phyloP scores from a whole-genome alignment of 1,284 basidiomycete species.

The Cystobasidiaceae sp. region DNA sequence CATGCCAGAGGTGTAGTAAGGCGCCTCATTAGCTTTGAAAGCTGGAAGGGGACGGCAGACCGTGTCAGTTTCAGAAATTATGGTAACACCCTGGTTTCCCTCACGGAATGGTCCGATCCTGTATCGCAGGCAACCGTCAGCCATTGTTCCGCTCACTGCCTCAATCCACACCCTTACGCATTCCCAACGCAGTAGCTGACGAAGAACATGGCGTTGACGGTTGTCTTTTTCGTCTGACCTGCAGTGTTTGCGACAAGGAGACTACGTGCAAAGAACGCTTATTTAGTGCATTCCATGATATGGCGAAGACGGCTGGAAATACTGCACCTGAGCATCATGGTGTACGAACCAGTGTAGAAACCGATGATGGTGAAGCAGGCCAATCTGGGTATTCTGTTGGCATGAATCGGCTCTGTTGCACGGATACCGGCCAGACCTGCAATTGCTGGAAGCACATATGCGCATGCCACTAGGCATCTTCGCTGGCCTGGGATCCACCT shows the following conservation, averaged over 20 bases:
- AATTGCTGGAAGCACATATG: not conserved
- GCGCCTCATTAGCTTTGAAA: not conserved
- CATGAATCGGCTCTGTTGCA: not conserved
- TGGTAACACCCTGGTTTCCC: not conserved
- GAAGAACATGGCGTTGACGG: conserved; percentile 23
- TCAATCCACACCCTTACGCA: not conserved
- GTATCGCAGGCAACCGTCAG: not conserved
- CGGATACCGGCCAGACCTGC: not conserved
- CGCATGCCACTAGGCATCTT: not conserved
- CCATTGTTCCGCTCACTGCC: not conserved
- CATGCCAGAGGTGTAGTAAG: not conserved
- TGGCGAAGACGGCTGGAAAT: no score
- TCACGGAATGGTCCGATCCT: not conserved
- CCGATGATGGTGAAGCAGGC: not conserved
- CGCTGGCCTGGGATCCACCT: not conserved
- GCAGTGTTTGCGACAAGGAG: not conserved
- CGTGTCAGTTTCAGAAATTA: no score
- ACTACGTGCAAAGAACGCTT: not conserved
- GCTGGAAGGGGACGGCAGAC: not conserved
- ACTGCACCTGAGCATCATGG: not conserved
- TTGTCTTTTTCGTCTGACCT: conserved; percentile 17
- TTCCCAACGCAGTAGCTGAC: conserved; percentile 26
- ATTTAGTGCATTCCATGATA: no score
- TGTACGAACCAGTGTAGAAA: not conserved
- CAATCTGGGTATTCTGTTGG: not conserved